A percentile compares a stretch with the other conserved stretches of the same genome.
Conservation (phyloP, 768 basidiomycete genomes). For the Lactifluus subvellereus region DNA sequence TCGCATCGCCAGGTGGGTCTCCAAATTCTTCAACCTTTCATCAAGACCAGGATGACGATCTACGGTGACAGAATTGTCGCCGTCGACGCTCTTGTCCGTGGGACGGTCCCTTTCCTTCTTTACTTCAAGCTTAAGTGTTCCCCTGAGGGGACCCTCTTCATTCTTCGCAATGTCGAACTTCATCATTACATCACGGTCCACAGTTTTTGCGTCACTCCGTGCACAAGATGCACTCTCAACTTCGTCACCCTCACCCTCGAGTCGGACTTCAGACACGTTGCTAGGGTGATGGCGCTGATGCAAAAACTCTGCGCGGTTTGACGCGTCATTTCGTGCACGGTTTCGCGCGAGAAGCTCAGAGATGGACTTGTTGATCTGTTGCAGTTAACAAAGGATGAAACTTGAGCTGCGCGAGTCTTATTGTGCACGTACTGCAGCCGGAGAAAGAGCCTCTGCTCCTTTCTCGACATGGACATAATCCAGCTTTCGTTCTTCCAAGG, state of each 20-base stretch:
- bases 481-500: conserved; percentile 65
- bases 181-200: conserved; percentile 74
- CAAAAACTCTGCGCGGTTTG: conserved; percentile 73
- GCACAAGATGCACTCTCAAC: conserved; percentile 52
- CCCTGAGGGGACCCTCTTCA: conserved; percentile 65
- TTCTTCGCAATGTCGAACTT: conserved; percentile 87
- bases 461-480: conserved; percentile 50
- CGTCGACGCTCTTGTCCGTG: not conserved
- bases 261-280: not conserved
- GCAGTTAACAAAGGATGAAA: not conserved
- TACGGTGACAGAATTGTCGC: conserved; percentile 35
- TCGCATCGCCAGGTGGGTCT: conserved; percentile 64
- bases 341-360: conserved; percentile 67
- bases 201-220: conserved; percentile 61
- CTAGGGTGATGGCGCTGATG: conserved; percentile 41
- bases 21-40: conserved; percentile 60
- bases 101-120: not conserved
- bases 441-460: conserved; percentile 45
- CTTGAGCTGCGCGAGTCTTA: not conserved
- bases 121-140: conserved; percentile 42
- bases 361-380: conserved; percentile 59
- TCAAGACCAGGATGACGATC: conserved; percentile 53
- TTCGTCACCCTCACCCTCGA: conserved; percentile 26
- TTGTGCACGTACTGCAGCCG: conserved; percentile 47
- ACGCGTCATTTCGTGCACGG: conserved; percentile 65